Evolutionary conservation across 148 eudicot species (phyloP).

Genomic region (Chenopodium suecicum): DNA sequence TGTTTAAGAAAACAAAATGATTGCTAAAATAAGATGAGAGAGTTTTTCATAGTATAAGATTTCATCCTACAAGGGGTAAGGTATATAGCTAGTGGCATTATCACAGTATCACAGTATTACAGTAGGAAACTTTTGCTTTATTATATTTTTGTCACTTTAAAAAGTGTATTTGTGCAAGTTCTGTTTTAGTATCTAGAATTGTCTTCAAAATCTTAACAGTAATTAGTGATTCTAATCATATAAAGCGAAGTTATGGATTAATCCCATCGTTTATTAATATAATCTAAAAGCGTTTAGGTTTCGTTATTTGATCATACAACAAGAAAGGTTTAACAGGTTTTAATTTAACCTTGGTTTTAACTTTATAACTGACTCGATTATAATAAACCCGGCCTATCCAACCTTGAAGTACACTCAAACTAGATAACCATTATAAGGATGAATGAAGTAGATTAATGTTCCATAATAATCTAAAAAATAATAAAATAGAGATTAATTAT

Average conservation of each 20-base stretch:
- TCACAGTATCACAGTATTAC: neutral
- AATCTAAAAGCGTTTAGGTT: too few relatives aligned
- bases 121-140: constrained; percentile 19
- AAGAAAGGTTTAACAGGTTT: too few relatives aligned
- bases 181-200: neutral
- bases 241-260: too few relatives aligned
- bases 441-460: too few relatives aligned
- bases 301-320: too few relatives aligned
- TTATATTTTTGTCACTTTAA: neutral
- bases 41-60: neutral
- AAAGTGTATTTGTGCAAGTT: neutral
- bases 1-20: neutral
- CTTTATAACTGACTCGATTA: too few relatives aligned
- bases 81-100: neutral
- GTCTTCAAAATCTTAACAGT: neutral
- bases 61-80: neutral
- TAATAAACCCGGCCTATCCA: too few relatives aligned
- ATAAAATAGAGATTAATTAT: too few relatives aligned
- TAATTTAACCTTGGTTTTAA: too few relatives aligned
- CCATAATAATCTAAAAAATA: too few relatives aligned
- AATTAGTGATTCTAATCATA: neutral
- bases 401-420: too few relatives aligned
- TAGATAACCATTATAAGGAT: too few relatives aligned
- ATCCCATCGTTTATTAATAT: neutral
- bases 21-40: neutral